These are phyloP conservation scores for Yarrowia porcina DNA, from an alignment of 805 yeast genomes.

Conservation along the genomic window DNA sequence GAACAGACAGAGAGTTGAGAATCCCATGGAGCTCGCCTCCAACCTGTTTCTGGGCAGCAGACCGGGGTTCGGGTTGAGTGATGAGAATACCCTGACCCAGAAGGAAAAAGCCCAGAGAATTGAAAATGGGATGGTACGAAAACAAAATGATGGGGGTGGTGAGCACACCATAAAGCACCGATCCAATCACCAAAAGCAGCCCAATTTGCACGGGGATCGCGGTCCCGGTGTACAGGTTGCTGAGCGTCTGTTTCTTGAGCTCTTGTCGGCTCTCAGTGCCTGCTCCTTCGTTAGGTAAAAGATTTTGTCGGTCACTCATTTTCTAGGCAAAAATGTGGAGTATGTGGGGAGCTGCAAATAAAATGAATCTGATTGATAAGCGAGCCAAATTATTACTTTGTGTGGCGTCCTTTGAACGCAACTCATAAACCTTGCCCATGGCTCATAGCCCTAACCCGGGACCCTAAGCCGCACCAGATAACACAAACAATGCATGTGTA, in stretches of 20 bases:
- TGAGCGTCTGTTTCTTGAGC: conserved; percentile 33
- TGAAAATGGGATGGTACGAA: conserved; percentile 35
- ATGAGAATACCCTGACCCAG: conserved; percentile 34
- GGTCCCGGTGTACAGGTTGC: conserved; percentile 10
- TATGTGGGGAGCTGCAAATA: background rate
- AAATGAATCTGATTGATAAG: conserved; percentile 11
- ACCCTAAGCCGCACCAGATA: background rate
- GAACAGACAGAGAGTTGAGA: conserved; percentile 30
- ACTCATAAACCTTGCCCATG: background rate
- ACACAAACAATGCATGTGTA: background rate
- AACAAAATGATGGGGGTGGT: conserved; percentile 30
- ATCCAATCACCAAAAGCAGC: conserved; percentile 11
- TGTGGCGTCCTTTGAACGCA: conserved; percentile 12
- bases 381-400: background rate
- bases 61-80: conserved; percentile 33
- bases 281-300: background rate
- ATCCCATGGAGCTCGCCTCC: conserved; percentile 35
- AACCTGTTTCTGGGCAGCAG: conserved; percentile 31
- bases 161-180: conserved; percentile 26
- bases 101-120: conserved; percentile 32
- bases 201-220: conserved; percentile 44
- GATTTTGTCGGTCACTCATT: conserved; percentile 15
- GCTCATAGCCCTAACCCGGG: background rate
- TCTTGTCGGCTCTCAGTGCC: background rate
- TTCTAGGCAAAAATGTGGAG: background rate